Conservation (phyloP, 768 basidiomycete species). For the Mycena pura region DNA sequence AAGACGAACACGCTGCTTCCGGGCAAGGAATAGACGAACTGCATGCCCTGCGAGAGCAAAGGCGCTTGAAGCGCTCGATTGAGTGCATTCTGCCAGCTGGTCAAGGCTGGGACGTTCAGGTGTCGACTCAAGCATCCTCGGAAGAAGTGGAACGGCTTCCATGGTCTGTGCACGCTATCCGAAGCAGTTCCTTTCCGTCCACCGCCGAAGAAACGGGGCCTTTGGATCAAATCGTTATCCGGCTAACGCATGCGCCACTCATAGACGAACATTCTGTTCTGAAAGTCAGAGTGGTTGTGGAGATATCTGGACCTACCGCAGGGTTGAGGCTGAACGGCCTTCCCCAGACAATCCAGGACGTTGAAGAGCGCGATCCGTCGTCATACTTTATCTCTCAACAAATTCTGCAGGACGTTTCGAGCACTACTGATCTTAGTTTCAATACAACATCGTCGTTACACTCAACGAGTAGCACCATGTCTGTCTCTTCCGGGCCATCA, state of each 20-base stretch:
- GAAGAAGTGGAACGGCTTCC: slow-evolving; percentile 74
- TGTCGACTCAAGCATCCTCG: slow-evolving; percentile 76
- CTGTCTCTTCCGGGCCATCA: slow-evolving; percentile 38
- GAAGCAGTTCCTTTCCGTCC: slow-evolving; percentile 45
- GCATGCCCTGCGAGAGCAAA: slow-evolving; percentile 66
- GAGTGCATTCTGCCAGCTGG: slow-evolving; percentile 80
- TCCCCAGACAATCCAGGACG: slow-evolving; percentile 66
- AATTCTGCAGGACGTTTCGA: slow-evolving; percentile 77
- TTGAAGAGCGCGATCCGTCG: slow-evolving; percentile 72
- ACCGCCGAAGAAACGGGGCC: slow-evolving; percentile 41
- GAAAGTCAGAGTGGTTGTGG: slow-evolving; percentile 81
- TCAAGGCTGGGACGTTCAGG: slow-evolving; percentile 88
- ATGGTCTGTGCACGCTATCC: slow-evolving; percentile 71
- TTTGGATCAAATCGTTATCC: slow-evolving; percentile 63
- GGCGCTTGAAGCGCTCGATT: slow-evolving; percentile 74
- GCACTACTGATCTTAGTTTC: slow-evolving; percentile 72
- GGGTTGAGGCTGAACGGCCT: slow-evolving; percentile 89
- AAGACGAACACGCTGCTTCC: slow-evolving; percentile 54
- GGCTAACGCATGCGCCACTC: slow-evolving; percentile 74
- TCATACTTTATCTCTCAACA: slow-evolving; percentile 64
- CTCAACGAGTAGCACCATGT: slow-evolving; percentile 55
- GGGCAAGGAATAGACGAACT: slow-evolving; percentile 68
- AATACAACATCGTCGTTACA: slow-evolving; percentile 67
- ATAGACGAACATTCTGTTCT: slow-evolving; percentile 78
- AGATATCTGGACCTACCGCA: slow-evolving; percentile 77